phyloP scores from a whole-genome alignment of 257 asterid species.

The Thymus quinquecostatus region DNA sequence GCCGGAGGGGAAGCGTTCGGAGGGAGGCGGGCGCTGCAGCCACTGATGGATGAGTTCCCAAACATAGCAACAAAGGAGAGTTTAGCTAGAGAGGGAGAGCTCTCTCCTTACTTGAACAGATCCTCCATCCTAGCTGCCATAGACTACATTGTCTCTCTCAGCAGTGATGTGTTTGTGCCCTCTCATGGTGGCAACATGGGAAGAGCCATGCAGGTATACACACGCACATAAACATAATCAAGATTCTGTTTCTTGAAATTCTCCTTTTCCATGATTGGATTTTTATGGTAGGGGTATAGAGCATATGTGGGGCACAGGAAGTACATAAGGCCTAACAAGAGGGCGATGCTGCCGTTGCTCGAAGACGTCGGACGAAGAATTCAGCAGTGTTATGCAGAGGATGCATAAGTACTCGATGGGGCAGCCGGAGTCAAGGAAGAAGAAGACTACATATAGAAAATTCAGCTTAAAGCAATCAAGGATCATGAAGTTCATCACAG shows the following conservation, averaged over 20 bases:
- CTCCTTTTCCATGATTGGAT: background rate
- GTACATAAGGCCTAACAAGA: constrained; percentile 65
- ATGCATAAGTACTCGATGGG: constrained; percentile 59
- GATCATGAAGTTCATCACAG: too few species aligned
- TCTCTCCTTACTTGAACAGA: constrained; percentile 51
- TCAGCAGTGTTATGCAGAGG: constrained; percentile 40
- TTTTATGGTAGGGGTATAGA: constrained; percentile 56
- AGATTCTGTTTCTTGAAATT: background rate
- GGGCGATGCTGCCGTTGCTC: constrained; percentile 58
- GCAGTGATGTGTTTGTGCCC: constrained; percentile 61
- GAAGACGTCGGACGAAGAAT: constrained; percentile 50
- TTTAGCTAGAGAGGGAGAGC: constrained; percentile 57
- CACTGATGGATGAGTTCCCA: constrained; percentile 53
- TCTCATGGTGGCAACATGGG: too few species aligned
- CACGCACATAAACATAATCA: too few species aligned
- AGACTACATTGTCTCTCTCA: constrained; percentile 61
- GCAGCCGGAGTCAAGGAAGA: constrained; percentile 49
- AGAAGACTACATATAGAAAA: constrained; percentile 17
- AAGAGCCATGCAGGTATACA: constrained; percentile 43
- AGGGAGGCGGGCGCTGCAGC: constrained; percentile 50
- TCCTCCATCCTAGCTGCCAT: constrained; percentile 63
- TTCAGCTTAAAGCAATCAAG: too few species aligned
- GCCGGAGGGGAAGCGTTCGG: constrained; percentile 78
- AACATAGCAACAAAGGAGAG: constrained; percentile 47
- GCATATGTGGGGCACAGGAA: too few species aligned